Base-by-base conservation (phyloP, 2,329 filamentous ascomycete species). In the Penicillium palitans region DNA sequence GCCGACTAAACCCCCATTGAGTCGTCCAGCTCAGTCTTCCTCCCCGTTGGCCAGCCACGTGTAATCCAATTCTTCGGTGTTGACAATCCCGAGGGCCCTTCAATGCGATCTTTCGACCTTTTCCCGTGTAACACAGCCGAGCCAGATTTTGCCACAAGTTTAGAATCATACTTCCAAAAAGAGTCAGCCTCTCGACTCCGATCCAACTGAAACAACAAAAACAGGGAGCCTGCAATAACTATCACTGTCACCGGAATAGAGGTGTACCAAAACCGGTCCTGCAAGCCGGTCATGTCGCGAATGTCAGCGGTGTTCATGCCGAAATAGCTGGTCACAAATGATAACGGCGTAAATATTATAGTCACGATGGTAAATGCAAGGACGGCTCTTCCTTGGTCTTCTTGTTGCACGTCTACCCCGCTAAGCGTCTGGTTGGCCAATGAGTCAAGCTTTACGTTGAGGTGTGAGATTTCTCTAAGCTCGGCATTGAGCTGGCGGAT, bases 361-460 rank as follows among this genome's bases (percentile, higher is more conserved):
- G 72, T 68, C 9, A 73, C 68, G 24, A 72, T 64, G 0, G 72
- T 72, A 50, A 74, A 73, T 2, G 72, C 61, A 2, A 71, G 50
- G 35, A 74, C 70, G 1, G 70, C 69, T 39, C 66, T 66, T 40
- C 61, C 61, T 21, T 72, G 24, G 33, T 37, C 35, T 21, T 52
- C 27, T 13, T 52, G 24, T 29, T 35, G 31, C 9, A 50, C 33
- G 6, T 50, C 47, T n/a, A 45, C 42, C 17, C 24, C 42, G 5
- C 24, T n/a, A 5, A 25, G 24, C 17, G 42, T 45, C 25, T n/a
- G 42, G 17, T n/a, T 45, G 42, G 42, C 42, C 42, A 27, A 27
- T 17, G 41, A 27, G 41, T 44, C 24, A n/a, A 44, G 41, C 24
- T 44, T 44, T 12, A 17, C 10, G 13, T 44, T 44, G 7, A 44